Evolutionary conservation across 2,329 filamentous ascomycete species (phyloP).

Genomic region (Claviceps humidiphila): DNA sequence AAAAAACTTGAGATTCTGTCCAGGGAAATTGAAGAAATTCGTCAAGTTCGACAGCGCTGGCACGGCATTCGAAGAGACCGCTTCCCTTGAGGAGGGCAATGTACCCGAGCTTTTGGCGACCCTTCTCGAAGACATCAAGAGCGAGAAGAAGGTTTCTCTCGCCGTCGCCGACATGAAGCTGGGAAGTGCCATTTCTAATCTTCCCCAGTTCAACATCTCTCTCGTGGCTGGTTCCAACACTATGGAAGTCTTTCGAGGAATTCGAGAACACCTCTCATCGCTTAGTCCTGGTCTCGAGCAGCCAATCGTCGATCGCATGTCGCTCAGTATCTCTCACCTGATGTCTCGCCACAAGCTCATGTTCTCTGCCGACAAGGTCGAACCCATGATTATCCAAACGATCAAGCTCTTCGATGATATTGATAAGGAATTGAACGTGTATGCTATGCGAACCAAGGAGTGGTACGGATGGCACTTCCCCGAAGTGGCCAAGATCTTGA

Average conservation of each 20-base stretch:
- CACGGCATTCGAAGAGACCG: slow-evolving; percentile 79
- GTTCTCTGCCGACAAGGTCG: slow-evolving; percentile 96
- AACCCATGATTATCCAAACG: slow-evolving; percentile 98
- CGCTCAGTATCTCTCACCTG: slow-evolving; percentile 90
- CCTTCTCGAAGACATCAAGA: slow-evolving; percentile 80
- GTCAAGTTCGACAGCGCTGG: slow-evolving; percentile 93
- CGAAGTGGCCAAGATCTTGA: slow-evolving; percentile 91
- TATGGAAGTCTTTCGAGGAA: slow-evolving; percentile 72
- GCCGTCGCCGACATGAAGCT: slow-evolving; percentile 91
- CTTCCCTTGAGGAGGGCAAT: slow-evolving; percentile 82
- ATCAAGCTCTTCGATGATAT: slow-evolving; percentile 89
- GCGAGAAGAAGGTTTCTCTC: slow-evolving; percentile 93
- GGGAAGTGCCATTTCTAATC: slow-evolving; percentile 79
- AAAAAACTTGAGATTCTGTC: neutral
- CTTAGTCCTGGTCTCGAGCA: slow-evolving; percentile 80
- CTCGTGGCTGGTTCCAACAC: slow-evolving; percentile 50
- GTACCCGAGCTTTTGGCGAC: slow-evolving; percentile 75
- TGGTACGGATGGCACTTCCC: slow-evolving; percentile 99
- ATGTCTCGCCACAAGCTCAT: slow-evolving; percentile 96
- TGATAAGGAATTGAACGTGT: slow-evolving; percentile 94
- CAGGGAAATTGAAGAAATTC: slow-evolving; percentile 90
- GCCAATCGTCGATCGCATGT: slow-evolving; percentile 85
- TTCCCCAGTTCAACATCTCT: slow-evolving; percentile 76
- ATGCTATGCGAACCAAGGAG: slow-evolving; percentile 98
- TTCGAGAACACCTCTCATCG: slow-evolving; percentile 79